Percentiles rank a stretch among this genome's conserved stretches.
Evolutionary conservation across 768 basidiomycete species (phyloP).

Genomic region (Lactarius quietus): DNA sequence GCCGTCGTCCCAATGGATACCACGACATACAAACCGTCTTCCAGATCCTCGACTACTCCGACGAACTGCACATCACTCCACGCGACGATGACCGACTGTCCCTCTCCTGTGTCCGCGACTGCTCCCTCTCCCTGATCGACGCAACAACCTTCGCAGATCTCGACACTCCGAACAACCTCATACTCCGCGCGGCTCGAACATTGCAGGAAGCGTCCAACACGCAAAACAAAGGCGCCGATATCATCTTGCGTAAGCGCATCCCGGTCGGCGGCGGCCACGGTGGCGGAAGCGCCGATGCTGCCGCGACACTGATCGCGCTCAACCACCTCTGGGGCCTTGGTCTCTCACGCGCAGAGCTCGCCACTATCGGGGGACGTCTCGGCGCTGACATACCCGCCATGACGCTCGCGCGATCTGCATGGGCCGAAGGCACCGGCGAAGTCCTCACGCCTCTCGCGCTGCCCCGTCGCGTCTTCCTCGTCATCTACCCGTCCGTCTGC

Average conservation of each 20-base stretch:
- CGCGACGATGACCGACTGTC: constrained; percentile 1
- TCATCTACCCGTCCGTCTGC: constrained; percentile 7
- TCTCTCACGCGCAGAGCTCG: not conserved
- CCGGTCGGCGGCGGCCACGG: constrained; percentile 13
- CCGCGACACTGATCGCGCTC: constrained; percentile 8
- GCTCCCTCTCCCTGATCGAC: constrained; percentile 4
- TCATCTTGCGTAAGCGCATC: constrained; percentile 16
- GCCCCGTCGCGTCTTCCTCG: constrained; percentile 1
- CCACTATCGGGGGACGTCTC: not conserved
- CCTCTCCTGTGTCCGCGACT: constrained; percentile 7
- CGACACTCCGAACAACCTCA: constrained; percentile 14
- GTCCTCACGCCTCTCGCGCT: not conserved
- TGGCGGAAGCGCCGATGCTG: constrained; percentile 14
- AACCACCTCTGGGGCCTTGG: constrained; percentile 3
- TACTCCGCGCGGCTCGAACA: not conserved
- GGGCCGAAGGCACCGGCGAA: constrained; percentile 4
- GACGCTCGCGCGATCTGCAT: not conserved
- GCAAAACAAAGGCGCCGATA: not conserved
- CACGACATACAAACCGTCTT: constrained; percentile 13
- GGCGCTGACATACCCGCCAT: constrained; percentile 8
- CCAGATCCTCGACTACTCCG: constrained; percentile 13
- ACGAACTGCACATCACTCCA: constrained; percentile 1
- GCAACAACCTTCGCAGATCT: not conserved
- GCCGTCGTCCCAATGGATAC: constrained; percentile 11
- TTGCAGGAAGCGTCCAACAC: not conserved